Evolutionary conservation across 169 alveolate species (phyloP).

Genomic region (Cryptosporidium parvum): DNA sequence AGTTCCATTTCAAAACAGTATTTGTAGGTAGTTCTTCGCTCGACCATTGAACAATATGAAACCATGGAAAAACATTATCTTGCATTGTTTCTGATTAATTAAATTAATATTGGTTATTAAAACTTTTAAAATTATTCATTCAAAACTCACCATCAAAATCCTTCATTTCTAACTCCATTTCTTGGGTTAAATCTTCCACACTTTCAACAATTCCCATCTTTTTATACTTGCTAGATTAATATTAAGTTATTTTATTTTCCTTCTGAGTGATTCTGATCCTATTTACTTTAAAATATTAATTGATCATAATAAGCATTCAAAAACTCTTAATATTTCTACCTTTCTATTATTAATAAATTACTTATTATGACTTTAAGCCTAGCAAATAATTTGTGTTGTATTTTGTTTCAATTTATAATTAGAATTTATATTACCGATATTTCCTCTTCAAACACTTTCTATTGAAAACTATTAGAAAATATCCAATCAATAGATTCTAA

Average conservation of each 20-base stretch:
- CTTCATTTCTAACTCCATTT: conserved; percentile 58
- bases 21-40: conserved; percentile 76
- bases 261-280: no score
- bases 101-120: background rate
- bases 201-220: conserved; percentile 66
- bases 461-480: background rate
- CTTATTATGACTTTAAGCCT: background rate
- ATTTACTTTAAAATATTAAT: no score
- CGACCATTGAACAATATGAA: conserved; percentile 79
- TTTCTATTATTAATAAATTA: no score
- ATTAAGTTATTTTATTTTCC: no score
- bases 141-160: conserved; percentile 59
- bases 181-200: conserved; percentile 56
- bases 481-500: background rate
- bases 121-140: no score
- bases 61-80: conserved; percentile 79
- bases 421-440: no score
- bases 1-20: conserved; percentile 77
- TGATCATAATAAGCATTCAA: background rate
- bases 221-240: background rate
- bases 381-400: background rate
- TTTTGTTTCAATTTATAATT: background rate
- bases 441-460: no score
- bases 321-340: background rate
- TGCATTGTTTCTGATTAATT: conserved; percentile 60